Evolutionary conservation across 192 early-diverging fungal species (phyloP).

Genomic region (Coemansia sp.): DNA sequence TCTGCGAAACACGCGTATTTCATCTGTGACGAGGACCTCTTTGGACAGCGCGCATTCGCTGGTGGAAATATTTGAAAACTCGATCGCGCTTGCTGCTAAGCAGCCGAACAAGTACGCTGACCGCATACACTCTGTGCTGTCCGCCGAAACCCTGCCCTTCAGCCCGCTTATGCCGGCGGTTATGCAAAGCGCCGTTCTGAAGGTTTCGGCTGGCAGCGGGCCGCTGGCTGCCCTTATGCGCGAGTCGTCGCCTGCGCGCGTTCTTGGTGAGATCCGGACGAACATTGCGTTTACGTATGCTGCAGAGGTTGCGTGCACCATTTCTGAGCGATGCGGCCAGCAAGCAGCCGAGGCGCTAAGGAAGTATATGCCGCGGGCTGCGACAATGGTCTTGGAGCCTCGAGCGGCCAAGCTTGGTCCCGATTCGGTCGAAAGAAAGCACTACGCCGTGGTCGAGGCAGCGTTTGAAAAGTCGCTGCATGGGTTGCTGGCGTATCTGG

Average conservation of each 20-base stretch:
- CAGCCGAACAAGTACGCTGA: constrained; percentile 48
- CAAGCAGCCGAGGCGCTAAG: constrained; percentile 9
- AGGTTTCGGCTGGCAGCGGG: constrained; percentile 24
- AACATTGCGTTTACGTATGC: constrained; percentile 15
- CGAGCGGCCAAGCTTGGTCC: constrained; percentile 22
- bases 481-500: constrained; percentile 11
- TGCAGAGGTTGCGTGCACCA: constrained; percentile 29
- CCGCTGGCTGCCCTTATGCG: constrained; percentile 18
- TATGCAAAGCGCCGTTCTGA: constrained; percentile 33
- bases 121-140: constrained; percentile 15
- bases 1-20: constrained; percentile 11
- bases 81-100: constrained; percentile 22
- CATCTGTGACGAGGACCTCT: not conserved
- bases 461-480: constrained; percentile 13
- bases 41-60: constrained; percentile 18
- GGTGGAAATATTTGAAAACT: constrained; percentile 37
- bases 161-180: constrained; percentile 42
- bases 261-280: constrained; percentile 20
- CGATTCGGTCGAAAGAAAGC: constrained; percentile 6
- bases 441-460: constrained; percentile 11
- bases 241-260: not conserved
- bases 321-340: constrained; percentile 22
- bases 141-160: constrained; percentile 16
- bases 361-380: constrained; percentile 14
- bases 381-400: constrained; percentile 18